Base-by-base conservation (phyloP, 2,329 filamentous ascomycete species). In the Thelonectria olida region DNA sequence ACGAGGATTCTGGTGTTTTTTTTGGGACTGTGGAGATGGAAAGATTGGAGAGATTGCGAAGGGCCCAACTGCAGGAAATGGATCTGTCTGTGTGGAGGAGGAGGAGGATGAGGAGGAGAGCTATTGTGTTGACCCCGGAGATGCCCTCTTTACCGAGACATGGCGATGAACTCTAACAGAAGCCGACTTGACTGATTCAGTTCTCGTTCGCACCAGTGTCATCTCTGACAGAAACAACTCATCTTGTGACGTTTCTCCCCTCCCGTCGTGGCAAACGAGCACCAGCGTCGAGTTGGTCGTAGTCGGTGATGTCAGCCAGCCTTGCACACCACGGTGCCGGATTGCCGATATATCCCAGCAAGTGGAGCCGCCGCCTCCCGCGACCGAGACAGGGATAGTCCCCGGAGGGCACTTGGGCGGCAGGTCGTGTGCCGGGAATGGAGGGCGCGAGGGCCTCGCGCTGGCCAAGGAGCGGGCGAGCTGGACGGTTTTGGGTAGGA, bases 291-390 rank as follows among this genome's bases (percentile, higher is more conserved):
- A 31, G 7, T 13, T 31, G 12, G 5, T 3, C 7, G 3, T 4
- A 2, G 15, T 39, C 47, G 20, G 58, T 62, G 62, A 69, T 67
- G 67, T 58, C 61, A 61, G 47, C 25, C 41, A 59, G 62, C 58
- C 58, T 22, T 28, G n/a, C 28, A 27, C 27, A 19, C 36, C 23
- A 27, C 49, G 62, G 65, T 70, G 67, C 67, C 67, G 67, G 38
- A 66, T 70, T 67, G 66, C 67, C 67, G 67, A 67, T 47, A 22
- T 9, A 28, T 38, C 51, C 61, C 13, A 6, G 10, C 22, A n/a
- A 22, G 19, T 41, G 42, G 45, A 27, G 42, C n/a, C 23, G 36
- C 50, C 42, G 49, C 22, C 25, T 59, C 25, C 34, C 50, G 42
- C 31, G 5, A 36, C 67, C 48, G 10, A 13, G 61, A 67, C 27